phyloP scores from a whole-genome alignment of 345 rosid species.

The Murraya koenigii region DNA sequence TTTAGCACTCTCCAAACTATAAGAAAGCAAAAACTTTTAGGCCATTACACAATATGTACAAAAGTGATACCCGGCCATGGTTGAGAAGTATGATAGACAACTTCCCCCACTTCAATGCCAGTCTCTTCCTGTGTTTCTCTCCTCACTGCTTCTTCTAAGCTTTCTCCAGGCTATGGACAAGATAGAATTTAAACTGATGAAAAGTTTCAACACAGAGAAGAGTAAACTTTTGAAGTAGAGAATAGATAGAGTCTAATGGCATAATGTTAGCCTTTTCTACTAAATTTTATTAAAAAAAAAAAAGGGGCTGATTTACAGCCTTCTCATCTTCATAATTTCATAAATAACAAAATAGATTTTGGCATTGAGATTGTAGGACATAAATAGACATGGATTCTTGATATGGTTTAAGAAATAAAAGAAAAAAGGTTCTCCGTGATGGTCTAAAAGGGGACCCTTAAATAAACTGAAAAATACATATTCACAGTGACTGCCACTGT shows the following conservation, averaged over 20 bases:
- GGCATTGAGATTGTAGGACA: not conserved
- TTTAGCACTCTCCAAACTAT: not conserved
- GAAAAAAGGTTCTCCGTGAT: not conserved
- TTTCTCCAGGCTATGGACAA: constrained; percentile 85
- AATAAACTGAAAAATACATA: not conserved
- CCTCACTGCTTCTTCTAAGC: constrained; percentile 97
- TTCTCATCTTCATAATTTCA: not conserved
- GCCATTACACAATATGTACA: not conserved
- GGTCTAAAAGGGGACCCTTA: not conserved
- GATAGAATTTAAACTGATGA: constrained; percentile 7
- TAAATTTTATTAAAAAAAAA: not conserved
- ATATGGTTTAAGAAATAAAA: not conserved
- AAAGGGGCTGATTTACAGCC: not conserved
- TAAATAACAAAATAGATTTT: not conserved
- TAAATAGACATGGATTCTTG: not conserved
- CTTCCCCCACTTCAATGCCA: constrained; percentile 94
- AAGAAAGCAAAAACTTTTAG: not conserved
- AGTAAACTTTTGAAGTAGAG: not conserved
- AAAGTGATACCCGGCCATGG: constrained; percentile 89
- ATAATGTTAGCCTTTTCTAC: not conserved
- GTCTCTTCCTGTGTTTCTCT: constrained; percentile 96
- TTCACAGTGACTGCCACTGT: not conserved
- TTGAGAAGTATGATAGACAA: constrained; percentile 91
- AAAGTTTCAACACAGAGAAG: not conserved
- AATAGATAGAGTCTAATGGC: not conserved